These are phyloP conservation scores for Cystobasidium pallidum DNA, from an alignment of 1,284 basidiomycete genomes.

Conservation along the genomic window DNA sequence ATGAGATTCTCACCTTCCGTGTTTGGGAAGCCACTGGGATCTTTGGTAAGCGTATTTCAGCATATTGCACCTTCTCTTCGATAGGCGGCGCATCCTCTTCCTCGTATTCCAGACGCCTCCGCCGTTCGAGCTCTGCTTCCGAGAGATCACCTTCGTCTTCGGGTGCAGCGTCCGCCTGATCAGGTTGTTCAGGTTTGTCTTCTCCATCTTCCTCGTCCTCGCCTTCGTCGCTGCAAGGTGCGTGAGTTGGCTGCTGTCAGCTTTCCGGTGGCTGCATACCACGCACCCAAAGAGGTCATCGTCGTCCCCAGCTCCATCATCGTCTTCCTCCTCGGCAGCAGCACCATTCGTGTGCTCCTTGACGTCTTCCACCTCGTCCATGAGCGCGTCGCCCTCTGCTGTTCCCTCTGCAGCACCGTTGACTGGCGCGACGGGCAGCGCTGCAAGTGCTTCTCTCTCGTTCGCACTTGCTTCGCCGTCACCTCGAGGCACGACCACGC, in stretches of 20 bases:
- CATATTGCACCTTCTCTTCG: slow-evolving; percentile 65
- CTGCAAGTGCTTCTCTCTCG: slow-evolving; percentile 13
- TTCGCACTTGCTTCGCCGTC: slow-evolving; percentile 23
- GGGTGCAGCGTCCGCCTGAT: background rate
- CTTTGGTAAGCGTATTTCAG: slow-evolving; percentile 73
- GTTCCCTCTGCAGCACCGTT: slow-evolving; percentile 8
- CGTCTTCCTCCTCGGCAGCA: background rate
- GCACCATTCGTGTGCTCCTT: slow-evolving; percentile 12
- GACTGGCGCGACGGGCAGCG: slow-evolving; percentile 32
- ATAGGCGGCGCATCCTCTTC: slow-evolving; percentile 69
- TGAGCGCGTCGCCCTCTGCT: slow-evolving; percentile 21
- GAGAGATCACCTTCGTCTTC: slow-evolving; percentile 68
- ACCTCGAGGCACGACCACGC: slow-evolving; percentile 21
- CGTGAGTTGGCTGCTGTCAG: background rate
- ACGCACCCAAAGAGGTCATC: slow-evolving; percentile 43
- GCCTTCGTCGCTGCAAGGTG: slow-evolving; percentile 15
- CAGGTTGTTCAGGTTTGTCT: background rate
- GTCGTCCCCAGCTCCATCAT: slow-evolving; percentile 17
- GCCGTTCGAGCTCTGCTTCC: slow-evolving; percentile 67
- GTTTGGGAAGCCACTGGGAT: slow-evolving; percentile 70
- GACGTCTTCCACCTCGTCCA: slow-evolving; percentile 33
- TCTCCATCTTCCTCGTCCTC: slow-evolving; percentile 35
- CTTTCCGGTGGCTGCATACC: slow-evolving; percentile 1
- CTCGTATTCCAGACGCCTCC: slow-evolving; percentile 74
- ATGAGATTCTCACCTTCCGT: slow-evolving; percentile 66